Base-by-base conservation (phyloP, 306 rosid species). In the Medicago truncatula region DNA sequence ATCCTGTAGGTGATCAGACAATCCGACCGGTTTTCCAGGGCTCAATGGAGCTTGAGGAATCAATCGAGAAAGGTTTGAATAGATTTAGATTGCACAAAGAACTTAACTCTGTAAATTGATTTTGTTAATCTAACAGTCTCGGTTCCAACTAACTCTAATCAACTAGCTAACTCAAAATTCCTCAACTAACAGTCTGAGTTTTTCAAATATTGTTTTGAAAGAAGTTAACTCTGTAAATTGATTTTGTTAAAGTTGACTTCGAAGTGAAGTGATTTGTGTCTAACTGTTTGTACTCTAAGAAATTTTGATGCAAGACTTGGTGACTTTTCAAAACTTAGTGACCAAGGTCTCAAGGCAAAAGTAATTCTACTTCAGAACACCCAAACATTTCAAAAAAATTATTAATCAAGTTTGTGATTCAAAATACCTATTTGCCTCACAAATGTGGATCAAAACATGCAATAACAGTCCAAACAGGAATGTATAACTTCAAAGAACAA, bases 1-100 rank as follows among this genome's bases (percentile, higher is more conserved):
- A 36, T 78, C 71, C 10, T 41, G 43, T 8, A 38, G 9, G 73
- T 52, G 66, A 66, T 40, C 59, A 40, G 67, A 40, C 56, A 14
- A 68, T 40, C 12, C 20, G 41, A 11, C 41, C 46, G 49, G 31
- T 39, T n/a, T 39, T 38, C 46, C 16, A 23, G 14, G 41, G 25
- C 1, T 4, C 38, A 34, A 31, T 31, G 36, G 36, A 31, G 13
- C 47, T 1, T 41, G 11, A 41, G 8, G 46, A 41, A 41, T 41
- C 11, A 41, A 41, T 8, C 1, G 46, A 41, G 46, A 41, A 8
- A 41, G 11, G 34, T 28, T 28, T 28, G 34, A 28, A 28, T 28
- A 28, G 34, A 46, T 56, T 18, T 56, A 28, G 28, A 56, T 20
- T 18, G 61, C 9, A n/a, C 20, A 52, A 7, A n/a, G 53, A n/a